Evolutionary conservation across 768 basidiomycete genomes (phyloP), one percentile per base, ranked within the genome.

Genomic region (Leccinum sublutescens): DNA sequence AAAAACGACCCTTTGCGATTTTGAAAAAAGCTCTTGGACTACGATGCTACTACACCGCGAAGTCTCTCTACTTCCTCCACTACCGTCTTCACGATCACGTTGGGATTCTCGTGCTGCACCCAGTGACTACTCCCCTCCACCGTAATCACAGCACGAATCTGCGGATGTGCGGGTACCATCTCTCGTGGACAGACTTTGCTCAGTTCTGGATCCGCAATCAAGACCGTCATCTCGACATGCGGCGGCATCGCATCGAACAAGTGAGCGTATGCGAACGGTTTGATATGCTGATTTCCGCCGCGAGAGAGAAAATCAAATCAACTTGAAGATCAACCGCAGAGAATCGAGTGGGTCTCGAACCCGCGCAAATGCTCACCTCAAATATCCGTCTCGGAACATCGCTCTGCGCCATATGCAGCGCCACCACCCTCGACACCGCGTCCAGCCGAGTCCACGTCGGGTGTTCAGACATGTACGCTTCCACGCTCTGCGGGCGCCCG

Each of bases 361-460:
- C 8, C 27, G 1, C 33, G 33, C 12, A 12, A 33, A 12, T 1
- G 12, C 61, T 58, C 27, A 63, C 65, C 25, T 48, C 25, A 17
- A 59, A 56, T 40, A 66, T 52, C 27, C 38, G 36, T 31, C 50
- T 50, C 8, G 62, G 52, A 4, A 61, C 11, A 8, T 34, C 48
- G 49, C 51, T 52, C 54, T 61, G 58, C 25, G 60, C 54, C 52
- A 53, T 59, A 34, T 58, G 36, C 31, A 62, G 14, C 9, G 14
- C 64, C 7, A 68, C 40, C 9, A 62, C 53, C 21, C 63, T 57
- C 38, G 59, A 60, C 2, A 63, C 60, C 4, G 34, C 52, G 11
- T 68, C 64, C 43, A 49, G 43, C 12, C 55, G 62, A 2, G 58
- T 64, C 67, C 67, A 68, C 2, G 34, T 55, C 9, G 66, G 67